Evolutionary conservation across 2,329 filamentous ascomycete genomes (phyloP).

Genomic region (Aspergillus chevalieri): DNA sequence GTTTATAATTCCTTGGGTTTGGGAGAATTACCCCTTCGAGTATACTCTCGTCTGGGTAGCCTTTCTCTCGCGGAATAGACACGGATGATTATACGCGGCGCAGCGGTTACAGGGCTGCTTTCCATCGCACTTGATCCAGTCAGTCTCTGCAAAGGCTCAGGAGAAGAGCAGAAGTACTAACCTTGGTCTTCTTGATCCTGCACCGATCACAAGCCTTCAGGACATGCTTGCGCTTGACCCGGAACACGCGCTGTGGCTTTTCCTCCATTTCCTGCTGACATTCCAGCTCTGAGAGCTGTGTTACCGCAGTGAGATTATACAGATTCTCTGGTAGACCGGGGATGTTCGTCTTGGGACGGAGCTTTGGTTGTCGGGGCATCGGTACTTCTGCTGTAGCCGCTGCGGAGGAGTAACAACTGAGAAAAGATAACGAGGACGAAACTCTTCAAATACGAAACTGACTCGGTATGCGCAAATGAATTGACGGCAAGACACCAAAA

Average conservation of each 20-base stretch:
- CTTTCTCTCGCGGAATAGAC: slow-evolving; percentile 40
- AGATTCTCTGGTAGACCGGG: slow-evolving; percentile 30
- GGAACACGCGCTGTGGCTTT: slow-evolving; percentile 35
- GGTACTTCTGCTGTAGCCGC: not conserved
- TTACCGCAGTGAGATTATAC: slow-evolving; percentile 26
- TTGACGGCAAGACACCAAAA: slow-evolving; percentile 5
- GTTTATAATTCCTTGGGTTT: not conserved
- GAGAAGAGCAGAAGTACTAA: slow-evolving; percentile 11
- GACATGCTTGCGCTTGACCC: slow-evolving; percentile 41
- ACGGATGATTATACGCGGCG: slow-evolving; percentile 39
- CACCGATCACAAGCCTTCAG: slow-evolving; percentile 42
- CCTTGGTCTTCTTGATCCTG: slow-evolving; percentile 42
- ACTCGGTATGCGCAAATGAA: not conserved
- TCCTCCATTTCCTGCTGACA: slow-evolving; percentile 25
- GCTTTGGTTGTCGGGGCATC: slow-evolving; percentile 39
- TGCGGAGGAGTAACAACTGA: not conserved
- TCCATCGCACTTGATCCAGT: slow-evolving; percentile 35
- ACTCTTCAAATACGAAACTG: not conserved
- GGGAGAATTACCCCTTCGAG: slow-evolving; percentile 33
- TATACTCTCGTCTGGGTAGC: slow-evolving; percentile 41
- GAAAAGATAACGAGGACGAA: not conserved
- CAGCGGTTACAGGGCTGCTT: slow-evolving; percentile 42
- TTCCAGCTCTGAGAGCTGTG: slow-evolving; percentile 26
- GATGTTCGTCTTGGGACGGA: slow-evolving; percentile 33
- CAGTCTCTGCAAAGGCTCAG: slow-evolving; percentile 4